phyloP scores from a whole-genome alignment of 163 green algal genomes.

The Smithsoniella earleae region DNA sequence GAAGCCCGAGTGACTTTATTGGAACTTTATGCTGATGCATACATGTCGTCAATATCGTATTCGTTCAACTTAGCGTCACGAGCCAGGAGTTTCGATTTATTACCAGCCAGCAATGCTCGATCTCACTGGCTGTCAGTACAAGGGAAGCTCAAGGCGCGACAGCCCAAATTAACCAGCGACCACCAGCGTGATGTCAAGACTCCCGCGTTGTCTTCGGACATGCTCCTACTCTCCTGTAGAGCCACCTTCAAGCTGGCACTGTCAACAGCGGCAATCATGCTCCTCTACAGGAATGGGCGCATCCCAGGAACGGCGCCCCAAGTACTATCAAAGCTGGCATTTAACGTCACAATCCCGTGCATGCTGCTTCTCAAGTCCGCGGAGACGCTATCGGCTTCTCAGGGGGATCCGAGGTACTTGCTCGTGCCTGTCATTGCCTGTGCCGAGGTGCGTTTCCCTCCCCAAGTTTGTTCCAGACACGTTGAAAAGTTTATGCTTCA shows the following conservation, averaged over 20 bases:
- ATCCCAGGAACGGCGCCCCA: constrained; percentile 25
- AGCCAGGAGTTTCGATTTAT: too few relatives aligned
- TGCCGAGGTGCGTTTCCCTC: neutral
- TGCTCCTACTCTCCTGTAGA: constrained; percentile 6
- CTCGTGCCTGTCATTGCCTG: neutral
- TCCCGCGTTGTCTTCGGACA: constrained; percentile 1
- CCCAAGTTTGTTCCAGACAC: neutral
- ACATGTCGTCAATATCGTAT: too few relatives aligned
- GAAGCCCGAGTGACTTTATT: too few relatives aligned
- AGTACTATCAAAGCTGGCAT: constrained; percentile 33
- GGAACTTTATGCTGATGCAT: too few relatives aligned
- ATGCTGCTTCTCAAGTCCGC: constrained; percentile 33
- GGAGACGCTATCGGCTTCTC: constrained; percentile 21
- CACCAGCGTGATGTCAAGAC: neutral
- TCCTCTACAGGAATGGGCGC: neutral
- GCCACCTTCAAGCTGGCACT: constrained; percentile 22
- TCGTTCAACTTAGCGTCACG: too few relatives aligned
- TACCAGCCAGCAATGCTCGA: too few relatives aligned
- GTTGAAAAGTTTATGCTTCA: neutral
- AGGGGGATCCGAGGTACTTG: constrained; percentile 17
- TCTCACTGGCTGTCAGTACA: too few relatives aligned
- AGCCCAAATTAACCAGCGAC: too few relatives aligned
- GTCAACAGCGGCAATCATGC: neutral
- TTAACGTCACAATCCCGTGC: constrained; percentile 35
- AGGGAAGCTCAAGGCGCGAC: too few relatives aligned